Base-by-base conservation (phyloP, 306 rosid species). In the Hippophae rhamnoides region DNA sequence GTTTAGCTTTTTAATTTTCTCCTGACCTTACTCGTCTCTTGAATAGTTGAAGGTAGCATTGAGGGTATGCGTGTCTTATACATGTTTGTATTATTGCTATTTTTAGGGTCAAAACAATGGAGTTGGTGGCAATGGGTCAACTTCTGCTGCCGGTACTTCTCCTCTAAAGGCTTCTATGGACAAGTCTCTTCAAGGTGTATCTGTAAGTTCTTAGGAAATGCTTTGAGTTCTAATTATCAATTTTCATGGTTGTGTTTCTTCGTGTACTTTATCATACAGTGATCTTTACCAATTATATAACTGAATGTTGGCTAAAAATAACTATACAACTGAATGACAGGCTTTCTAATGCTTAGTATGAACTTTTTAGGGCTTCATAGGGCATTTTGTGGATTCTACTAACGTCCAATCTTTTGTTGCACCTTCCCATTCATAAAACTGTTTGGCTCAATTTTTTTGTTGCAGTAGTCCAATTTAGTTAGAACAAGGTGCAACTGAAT, bases 81-180 rank as follows among this genome's bases (percentile, higher is more conserved):
- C 51, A 40, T 54, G 43, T 52, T 47, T 57, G 41, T 41, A 52
- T 60, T 65, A 47, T 61, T 54, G 23, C 64, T 43, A 58, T 69
- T 49, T 80, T 52, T 66, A 86, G 95, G 72, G 72, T 68, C 66
- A 60, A 58, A 69, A 74, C 69, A 73, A 69, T 64, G 82, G 64
- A 50, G 50, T 41, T 61, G 64, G 75, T 64, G 83, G 73, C 66
- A 79, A 76, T 59, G 84, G 81, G 61, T 73, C 94, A 60, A 72
- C 82, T 58, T 79, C 95, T 63, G 78, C 65, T 55, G 56, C 78
- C 9, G 90, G 78, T 68, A 75, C 65, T 74, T 79, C 87, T 69
- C 80, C 63, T 68, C 44, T 60, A 42, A 87, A 83, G 73, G 76
- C 81, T 58, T 64, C 72, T 2, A 58, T 44, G 25, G 73, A 46